Evolutionary conservation across 352 stramenopile genomes (phyloP).

Genomic region (Pythium pectinolyticum): DNA sequence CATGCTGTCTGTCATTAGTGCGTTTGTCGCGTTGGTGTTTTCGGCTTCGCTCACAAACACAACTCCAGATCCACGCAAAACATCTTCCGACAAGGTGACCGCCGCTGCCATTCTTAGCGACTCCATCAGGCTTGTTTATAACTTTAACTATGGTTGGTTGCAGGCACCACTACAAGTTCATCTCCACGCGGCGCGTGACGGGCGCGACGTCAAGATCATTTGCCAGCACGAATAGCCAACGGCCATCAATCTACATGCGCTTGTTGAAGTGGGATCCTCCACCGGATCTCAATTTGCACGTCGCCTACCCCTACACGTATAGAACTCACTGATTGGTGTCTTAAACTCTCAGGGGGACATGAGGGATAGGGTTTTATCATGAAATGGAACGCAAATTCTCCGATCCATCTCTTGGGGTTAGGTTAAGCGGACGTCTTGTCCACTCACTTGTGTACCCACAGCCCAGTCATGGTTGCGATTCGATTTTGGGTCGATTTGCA

Average conservation of each 20-base stretch:
- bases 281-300: neutral
- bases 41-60: conserved; percentile 22
- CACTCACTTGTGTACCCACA: conserved; percentile 19
- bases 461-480: neutral
- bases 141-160: neutral
- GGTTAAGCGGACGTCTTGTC: conserved; percentile 20
- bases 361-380: neutral
- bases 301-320: neutral
- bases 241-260: too few relatives aligned
- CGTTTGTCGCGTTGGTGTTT: conserved; percentile 31
- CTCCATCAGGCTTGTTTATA: neutral
- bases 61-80: neutral
- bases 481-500: neutral
- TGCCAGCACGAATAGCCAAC: conserved; percentile 16
- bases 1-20: neutral
- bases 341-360: neutral
- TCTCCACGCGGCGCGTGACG: conserved; percentile 5
- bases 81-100: conserved; percentile 8
- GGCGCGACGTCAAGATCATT: conserved; percentile 25
- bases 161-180: conserved; percentile 8
- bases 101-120: neutral
- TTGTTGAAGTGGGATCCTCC: conserved; percentile 20
- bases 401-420: conserved; percentile 9
- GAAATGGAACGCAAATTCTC: neutral
- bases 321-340: neutral